Conservation (phyloP, 73 alveolate genomes). For the Paramecium octaurelia region DNA sequence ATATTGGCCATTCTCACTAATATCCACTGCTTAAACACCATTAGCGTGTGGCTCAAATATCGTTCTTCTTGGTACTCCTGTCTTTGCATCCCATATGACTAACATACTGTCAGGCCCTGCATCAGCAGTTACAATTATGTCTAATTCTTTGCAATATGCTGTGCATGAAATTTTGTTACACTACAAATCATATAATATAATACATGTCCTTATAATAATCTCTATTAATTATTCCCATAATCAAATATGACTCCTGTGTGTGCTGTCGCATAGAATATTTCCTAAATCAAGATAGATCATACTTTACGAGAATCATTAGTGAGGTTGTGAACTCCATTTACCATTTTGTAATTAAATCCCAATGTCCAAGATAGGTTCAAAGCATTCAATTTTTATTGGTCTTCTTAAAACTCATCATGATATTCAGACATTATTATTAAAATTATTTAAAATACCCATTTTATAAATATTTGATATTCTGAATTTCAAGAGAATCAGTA, state of each 20-base stretch:
- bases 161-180: slow-evolving; percentile 91
- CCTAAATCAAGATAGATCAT: slow-evolving; percentile 65
- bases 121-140: slow-evolving; percentile 97
- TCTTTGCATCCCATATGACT: slow-evolving; percentile 96
- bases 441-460: not conserved
- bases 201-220: slow-evolving; percentile 94
- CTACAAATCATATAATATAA: not conserved
- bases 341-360: slow-evolving; percentile 90
- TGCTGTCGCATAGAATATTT: slow-evolving; percentile 97
- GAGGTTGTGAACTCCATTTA: slow-evolving; percentile 92
- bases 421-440: slow-evolving; percentile 29
- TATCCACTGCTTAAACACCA: slow-evolving; percentile 92
- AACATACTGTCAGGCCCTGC: slow-evolving; percentile 94
- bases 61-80: slow-evolving; percentile 93
- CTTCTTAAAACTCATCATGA: slow-evolving; percentile 5
- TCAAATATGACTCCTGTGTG: slow-evolving; percentile 98
- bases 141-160: slow-evolving; percentile 86
- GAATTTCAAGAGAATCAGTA: not conserved
- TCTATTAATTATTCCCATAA: slow-evolving; percentile 86
- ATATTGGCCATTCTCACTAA: slow-evolving; percentile 51
- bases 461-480: not conserved
- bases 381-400: slow-evolving; percentile 13
- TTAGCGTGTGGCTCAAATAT: slow-evolving; percentile 94
- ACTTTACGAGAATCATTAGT: slow-evolving; percentile 81
- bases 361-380: slow-evolving; percentile 87